Base-by-base conservation (phyloP, 495 filamentous ascomycete genomes). In the Aspergillus avenaceus region DNA sequence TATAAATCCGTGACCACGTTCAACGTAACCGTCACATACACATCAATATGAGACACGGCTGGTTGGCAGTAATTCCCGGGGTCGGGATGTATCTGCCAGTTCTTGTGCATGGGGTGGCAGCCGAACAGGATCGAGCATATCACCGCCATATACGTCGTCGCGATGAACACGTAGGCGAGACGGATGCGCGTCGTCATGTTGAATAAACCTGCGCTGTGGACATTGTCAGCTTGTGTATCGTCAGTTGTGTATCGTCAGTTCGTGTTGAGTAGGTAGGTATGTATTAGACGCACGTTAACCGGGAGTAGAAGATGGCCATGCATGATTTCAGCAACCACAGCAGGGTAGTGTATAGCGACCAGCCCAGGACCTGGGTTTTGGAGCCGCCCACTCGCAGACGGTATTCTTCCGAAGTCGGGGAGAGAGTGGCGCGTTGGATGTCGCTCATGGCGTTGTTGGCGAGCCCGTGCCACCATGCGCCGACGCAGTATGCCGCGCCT, bases 321-420 rank as follows among this genome's bases (percentile, higher is more conserved):
- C 78, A 77, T 0, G 76, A 63, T 59, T 86, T 86, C 48, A 86
- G 43, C 25, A 70, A 54, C 80, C 80, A 86, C 8, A 86, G 54
- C 14, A 83, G 50, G 12, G 76, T 66, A 0, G 75, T 79, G 46
- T 84, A 85, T 1, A 77, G 53, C 9, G 75, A 78, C 81, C 81
- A 83, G 1, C 80, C 79, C 1, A 75, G 61, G 2, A 84, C 69
- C 48, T 86, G 78, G 1, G 72, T 72, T 54, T 83, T 83, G 13
- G 77, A 81, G 0, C 81, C 81, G 8, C 72, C 73, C 0, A 82
- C 77, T 12, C 80, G 73, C 25, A 73, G 48, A 5, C 41, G 43
- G 47, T 77, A 78, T 52, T 83, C 78, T 25, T 64, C 48, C 12
- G 72, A 74, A n/a, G 58, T 29, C 0, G 72, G 71, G 8, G 69